Base-by-base conservation (phyloP, 306 rosid genomes). In the Malus orientalis region DNA sequence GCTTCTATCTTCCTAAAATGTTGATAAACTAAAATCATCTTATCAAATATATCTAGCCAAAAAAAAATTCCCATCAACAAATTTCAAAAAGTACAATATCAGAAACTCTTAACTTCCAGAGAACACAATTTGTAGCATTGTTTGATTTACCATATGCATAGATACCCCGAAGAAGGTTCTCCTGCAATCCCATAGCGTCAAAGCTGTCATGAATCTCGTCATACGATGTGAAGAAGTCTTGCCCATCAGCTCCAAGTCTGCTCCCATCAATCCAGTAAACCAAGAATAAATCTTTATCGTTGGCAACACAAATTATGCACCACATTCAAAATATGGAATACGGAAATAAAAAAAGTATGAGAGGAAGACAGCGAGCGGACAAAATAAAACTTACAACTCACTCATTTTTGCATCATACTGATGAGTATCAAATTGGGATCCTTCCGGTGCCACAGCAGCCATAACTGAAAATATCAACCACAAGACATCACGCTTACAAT, bases 91-190 rank as follows among this genome's bases (percentile, higher is more conserved):
- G n/a, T 33, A 57, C 27, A 16, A 57, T 20, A 57, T 57, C 13
- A 16, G 20, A 49, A 49, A 49, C 55, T 49, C 62, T 22, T 57
- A 9, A 9, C 10, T 57, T 25, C 27, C n/a, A 19, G 14, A 23
- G 6, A 42, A 60, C 44, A 29, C 13, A 32, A 70, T 27, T 22
- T 65, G 32, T 13, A 69, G 73, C 49, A 74, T 38, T 13, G 27
- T 67, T 44, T 11, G 33, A 57, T 59, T 74, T 85, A 90, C 96
- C 91, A 70, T 88, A 88, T n/a, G 96, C 93, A 81, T 88, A 90
- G 62, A 90, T 88, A 54, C 93, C 91, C 74, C 93, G 87, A 36
- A 88, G 89, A 73, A 90, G 93, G 76, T 90, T 90, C 87, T 88
- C 96, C 76, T 88, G 87, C 93, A 89, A 79, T 27, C 91, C 93